phyloP scores from a whole-genome alignment of 2,329 filamentous ascomycete species.

The Septoria petroselini region DNA sequence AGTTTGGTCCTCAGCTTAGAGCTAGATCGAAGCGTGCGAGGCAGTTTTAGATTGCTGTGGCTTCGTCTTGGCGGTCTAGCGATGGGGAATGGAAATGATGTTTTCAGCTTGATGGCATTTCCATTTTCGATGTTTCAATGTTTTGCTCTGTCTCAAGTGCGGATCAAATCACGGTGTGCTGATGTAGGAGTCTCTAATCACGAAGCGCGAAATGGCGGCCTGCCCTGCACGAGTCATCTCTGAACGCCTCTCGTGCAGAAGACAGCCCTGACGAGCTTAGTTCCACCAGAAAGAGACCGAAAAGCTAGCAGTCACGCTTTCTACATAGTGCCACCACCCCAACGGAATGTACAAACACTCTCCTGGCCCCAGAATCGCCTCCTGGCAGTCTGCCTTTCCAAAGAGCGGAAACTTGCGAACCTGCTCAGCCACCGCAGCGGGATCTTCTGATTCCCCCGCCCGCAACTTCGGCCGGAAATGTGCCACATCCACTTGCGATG shows the following conservation, averaged over 20 bases:
- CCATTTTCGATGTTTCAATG: too few relatives aligned
- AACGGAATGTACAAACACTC: conserved; percentile 86
- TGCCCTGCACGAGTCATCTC: too few relatives aligned
- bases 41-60: conserved; percentile 16
- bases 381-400: conserved; percentile 61
- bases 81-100: not conserved
- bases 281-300: conserved; percentile 99
- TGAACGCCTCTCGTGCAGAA: too few relatives aligned
- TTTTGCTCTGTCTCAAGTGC: too few relatives aligned
- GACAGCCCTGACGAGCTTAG: conserved; percentile 30
- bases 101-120: too few relatives aligned
- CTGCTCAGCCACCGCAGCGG: not conserved
- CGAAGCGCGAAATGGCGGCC: too few relatives aligned
- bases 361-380: conserved; percentile 74
- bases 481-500: conserved; percentile 69
- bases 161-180: too few relatives aligned
- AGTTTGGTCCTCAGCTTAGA: conserved; percentile 23
- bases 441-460: not conserved
- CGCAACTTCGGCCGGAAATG: conserved; percentile 13
- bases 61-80: not conserved
- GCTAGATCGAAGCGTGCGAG: conserved; percentile 23
- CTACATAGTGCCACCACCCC: conserved; percentile 98
- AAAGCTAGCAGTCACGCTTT: conserved; percentile 79
- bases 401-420: conserved; percentile 53
- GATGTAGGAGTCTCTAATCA: too few relatives aligned